These are phyloP conservation scores for Neopestalotiopsis clavispora DNA, from an alignment of 2,329 filamentous ascomycete genomes.

Conservation along the genomic window DNA sequence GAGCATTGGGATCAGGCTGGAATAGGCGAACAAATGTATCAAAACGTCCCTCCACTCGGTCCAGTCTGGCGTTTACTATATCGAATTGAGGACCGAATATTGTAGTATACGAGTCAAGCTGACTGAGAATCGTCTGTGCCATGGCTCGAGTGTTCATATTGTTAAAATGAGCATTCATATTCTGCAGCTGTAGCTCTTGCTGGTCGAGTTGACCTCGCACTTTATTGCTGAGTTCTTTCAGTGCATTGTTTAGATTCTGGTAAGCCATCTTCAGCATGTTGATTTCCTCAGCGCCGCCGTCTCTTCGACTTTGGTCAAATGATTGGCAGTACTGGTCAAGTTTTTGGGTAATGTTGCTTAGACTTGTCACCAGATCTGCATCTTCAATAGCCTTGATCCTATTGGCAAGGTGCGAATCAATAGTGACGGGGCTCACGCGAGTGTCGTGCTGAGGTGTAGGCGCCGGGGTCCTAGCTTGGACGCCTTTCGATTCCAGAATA, in stretches of 20 bases:
- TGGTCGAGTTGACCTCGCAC: conserved; percentile 2
- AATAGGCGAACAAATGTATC: neutral
- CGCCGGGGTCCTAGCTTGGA: conserved; percentile 11
- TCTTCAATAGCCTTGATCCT: conserved; percentile 15
- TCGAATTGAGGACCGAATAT: neutral
- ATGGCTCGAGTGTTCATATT: neutral
- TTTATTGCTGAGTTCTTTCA: neutral
- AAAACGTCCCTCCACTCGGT: neutral
- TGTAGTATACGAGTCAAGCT: neutral
- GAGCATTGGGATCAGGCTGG: neutral
- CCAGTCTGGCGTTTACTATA: neutral
- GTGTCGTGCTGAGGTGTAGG: conserved; percentile 7
- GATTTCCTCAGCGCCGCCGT: neutral
- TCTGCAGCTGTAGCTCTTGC: conserved; percentile 5
- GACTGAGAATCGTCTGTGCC: neutral
- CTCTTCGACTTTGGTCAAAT: neutral
- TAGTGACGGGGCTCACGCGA: neutral
- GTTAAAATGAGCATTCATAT: neutral
- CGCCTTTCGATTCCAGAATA: conserved; percentile 5
- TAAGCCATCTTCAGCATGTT: neutral
- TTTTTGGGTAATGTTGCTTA: neutral
- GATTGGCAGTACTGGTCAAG: neutral
- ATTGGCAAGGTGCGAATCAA: neutral
- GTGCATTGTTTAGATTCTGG: neutral
- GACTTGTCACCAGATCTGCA: neutral